Evolutionary conservation across 1,284 basidiomycete species (phyloP), one percentile per base, ranked within the genome.

Genomic region (Cutaneotrichosporon curvatum): DNA sequence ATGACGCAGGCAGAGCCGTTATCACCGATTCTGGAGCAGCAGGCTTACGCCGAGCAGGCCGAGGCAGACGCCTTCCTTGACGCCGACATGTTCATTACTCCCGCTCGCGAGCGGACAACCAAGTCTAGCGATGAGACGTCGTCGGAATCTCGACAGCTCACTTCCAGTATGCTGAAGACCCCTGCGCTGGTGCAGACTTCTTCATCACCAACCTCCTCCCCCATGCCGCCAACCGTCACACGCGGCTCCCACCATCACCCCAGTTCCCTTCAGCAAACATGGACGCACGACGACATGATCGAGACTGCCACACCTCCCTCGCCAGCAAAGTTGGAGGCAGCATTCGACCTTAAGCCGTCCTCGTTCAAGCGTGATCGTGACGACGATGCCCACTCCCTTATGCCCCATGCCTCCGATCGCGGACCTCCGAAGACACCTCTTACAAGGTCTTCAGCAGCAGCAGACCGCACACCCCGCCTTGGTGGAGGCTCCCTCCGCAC

Each of bases 141-240:
- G 11, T 34, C 40, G 4, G 34, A 37, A 19, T 43, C 46, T 6
- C 36, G 25, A 3, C 43, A 43, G 11, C 48, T 63, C 16, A 56
- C 50, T 9, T 60, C 61, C 2, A 61, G 60, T 30, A 62, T 67
- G 57, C 62, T 67, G 57, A 67, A 64, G 44, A 70, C 67, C 0
- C 67, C 67, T 4, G 67, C 63, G 6, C 50, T 70, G 14, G 56
- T 68, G 22, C 63, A 67, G 39, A 60, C 66, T 0, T 63, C 67
- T 1, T 72, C 70, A 7, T 70, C 68, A 1, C 70, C 70, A 1
- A 65, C 66, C 1, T 71, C 70, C 2, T 71, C 70, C 4, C 70
- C 70, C 4, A 68, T 69, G 62, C 70, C 70, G 2, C 58, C 61
- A 1, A 71, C 69, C 0, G 58, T 66, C 23, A 59, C 57, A 2